A percentile compares a stretch with the other conserved stretches of the same genome.
These are phyloP conservation scores for Tricholoma sp. DNA, from an alignment of 768 basidiomycete species.

Conservation along the genomic window DNA sequence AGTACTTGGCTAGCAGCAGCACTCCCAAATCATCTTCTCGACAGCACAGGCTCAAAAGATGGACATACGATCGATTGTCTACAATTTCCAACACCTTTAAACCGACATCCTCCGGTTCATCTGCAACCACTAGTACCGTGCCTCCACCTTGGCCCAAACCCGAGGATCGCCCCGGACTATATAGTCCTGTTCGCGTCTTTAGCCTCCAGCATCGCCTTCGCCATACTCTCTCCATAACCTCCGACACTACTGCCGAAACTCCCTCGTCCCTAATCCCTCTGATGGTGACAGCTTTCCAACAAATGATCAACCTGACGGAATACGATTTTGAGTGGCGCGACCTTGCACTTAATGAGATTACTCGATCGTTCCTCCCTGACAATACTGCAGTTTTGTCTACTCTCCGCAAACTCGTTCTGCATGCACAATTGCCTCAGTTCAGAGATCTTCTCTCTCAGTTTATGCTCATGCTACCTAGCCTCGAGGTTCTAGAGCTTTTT, in stretches of 20 bases:
- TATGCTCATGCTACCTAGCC: slow-evolving; percentile 17
- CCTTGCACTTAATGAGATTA: slow-evolving; percentile 25
- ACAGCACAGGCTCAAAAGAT: not conserved
- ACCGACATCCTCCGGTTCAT: not conserved
- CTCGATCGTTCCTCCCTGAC: slow-evolving; percentile 23
- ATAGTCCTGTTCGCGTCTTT: not conserved
- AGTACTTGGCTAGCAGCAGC: slow-evolving; percentile 24
- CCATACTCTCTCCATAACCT: not conserved
- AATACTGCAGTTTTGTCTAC: slow-evolving; percentile 24
- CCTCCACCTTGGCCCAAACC: too few species aligned
- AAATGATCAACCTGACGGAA: slow-evolving; percentile 28
- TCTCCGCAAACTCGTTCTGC: slow-evolving; percentile 28
- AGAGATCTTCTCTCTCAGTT: slow-evolving; percentile 22
- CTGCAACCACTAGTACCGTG: too few species aligned
- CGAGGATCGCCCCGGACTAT: too few species aligned
- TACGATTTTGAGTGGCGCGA: slow-evolving; percentile 35
- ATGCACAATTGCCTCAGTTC: slow-evolving; percentile 27
- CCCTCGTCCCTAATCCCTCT: slow-evolving; percentile 20
- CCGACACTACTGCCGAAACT: slow-evolving; percentile 1
- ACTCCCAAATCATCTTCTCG: slow-evolving; percentile 2
- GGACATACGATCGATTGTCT: not conserved
- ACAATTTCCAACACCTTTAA: slow-evolving; percentile 1
- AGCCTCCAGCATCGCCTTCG: not conserved
- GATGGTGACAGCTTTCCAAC: slow-evolving; percentile 27
- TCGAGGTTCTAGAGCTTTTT: slow-evolving; percentile 29